Evolutionary conservation across 768 basidiomycete species (phyloP).

Genomic region (Pisolithus albus): DNA sequence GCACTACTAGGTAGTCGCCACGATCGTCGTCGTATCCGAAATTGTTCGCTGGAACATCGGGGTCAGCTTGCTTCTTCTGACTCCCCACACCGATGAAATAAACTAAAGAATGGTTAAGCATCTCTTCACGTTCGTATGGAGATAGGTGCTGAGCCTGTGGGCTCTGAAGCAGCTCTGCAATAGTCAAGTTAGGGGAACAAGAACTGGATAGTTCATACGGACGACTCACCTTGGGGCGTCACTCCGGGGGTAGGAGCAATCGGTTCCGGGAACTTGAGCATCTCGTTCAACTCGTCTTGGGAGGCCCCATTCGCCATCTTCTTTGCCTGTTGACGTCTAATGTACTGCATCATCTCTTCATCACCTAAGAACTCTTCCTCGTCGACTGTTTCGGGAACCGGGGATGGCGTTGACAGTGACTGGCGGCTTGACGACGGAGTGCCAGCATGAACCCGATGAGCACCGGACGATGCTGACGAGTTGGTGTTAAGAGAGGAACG

Average conservation of each 20-base stretch:
- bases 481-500: slow-evolving; percentile 42
- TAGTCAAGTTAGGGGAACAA: neutral
- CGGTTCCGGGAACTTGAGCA: slow-evolving; percentile 92
- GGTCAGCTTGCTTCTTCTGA: slow-evolving; percentile 76
- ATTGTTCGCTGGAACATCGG: slow-evolving; percentile 74
- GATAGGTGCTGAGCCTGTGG: slow-evolving; percentile 68
- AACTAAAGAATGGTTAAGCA: slow-evolving; percentile 77
- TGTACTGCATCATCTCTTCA: slow-evolving; percentile 96
- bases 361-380: slow-evolving; percentile 88
- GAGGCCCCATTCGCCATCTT: slow-evolving; percentile 76
- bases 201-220: slow-evolving; percentile 5
- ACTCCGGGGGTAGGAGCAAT: slow-evolving; percentile 58
- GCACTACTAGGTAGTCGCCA: slow-evolving; percentile 89
- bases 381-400: slow-evolving; percentile 66
- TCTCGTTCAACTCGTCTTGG: slow-evolving; percentile 80
- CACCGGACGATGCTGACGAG: slow-evolving; percentile 29
- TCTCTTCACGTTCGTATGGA: slow-evolving; percentile 85
- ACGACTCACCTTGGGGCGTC: slow-evolving; percentile 61
- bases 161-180: slow-evolving; percentile 58
- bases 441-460: slow-evolving; percentile 47
- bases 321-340: slow-evolving; percentile 84
- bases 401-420: slow-evolving; percentile 80
- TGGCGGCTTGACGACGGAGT: slow-evolving; percentile 68
- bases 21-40: slow-evolving; percentile 97
- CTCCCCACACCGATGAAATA: slow-evolving; percentile 77